Evolutionary conservation across 2,329 filamentous ascomycete species (phyloP), one percentile per base, ranked within the genome.

Genomic region (Pseudogymnoascus pannorum): DNA sequence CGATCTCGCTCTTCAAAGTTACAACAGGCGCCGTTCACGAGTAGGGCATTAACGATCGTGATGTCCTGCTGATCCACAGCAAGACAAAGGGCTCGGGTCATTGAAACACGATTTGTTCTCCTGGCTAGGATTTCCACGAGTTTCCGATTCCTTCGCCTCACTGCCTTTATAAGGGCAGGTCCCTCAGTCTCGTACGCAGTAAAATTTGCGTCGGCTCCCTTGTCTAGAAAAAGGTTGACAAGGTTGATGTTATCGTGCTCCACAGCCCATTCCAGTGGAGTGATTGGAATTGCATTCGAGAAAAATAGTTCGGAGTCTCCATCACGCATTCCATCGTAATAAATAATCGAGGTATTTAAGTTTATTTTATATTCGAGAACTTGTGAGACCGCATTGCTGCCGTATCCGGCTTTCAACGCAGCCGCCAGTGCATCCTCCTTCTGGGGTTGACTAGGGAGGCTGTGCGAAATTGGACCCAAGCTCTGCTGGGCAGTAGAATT

Each of bases 1-100:
- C 63, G 63, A 61, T 68, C 65, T 35, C 48, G 60, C 58, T 68
- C 64, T 63, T 67, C 59, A 62, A 68, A 68, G 59, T 66, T 58
- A 58, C 65, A 64, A 33, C 59, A 57, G 59, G 63, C 65, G 22
- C 63, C 63, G 54, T 63, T 64, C 29, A 35, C 63, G 38, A 66
- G 58, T 54, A 66, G 58, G 44, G 63, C 54, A 40, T 66, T 64
- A 58, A 64, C 62, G 51, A 66, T 62, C 40, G 60, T 31, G 44
- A 16, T 62, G 58, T 66, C 57, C 60, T 64, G 63, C 57, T 61
- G 54, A 59, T 60, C 58, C 31, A 64, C 61, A 35, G 65, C 64
- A 26, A 62, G 62, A 62, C 33, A 33, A 60, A 66, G 62, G 36
- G 62, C 62, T 61, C 57, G 64, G 29, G 64, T 66, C 35, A 51